These are phyloP conservation scores for Apiospora phragmitis DNA, from an alignment of 2,329 filamentous ascomycete species.

Conservation along the genomic window DNA sequence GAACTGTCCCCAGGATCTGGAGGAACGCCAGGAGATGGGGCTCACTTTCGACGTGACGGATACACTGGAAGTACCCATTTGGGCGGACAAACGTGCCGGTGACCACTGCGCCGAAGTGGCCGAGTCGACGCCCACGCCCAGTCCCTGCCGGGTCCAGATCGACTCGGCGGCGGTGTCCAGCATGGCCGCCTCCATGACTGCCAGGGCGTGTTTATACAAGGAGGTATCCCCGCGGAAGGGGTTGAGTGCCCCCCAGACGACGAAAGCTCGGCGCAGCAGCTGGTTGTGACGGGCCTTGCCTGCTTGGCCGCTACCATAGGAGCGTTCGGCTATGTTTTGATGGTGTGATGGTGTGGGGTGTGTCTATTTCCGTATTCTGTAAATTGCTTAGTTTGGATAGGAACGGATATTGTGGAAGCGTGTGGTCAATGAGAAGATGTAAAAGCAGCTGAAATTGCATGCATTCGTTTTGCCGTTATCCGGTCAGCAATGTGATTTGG, in stretches of 20 bases:
- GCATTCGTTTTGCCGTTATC: not conserved
- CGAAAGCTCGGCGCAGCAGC: not conserved
- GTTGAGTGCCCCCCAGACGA: not conserved
- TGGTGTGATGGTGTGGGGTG: not conserved
- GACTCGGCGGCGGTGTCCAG: constrained; percentile 12
- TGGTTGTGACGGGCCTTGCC: not conserved
- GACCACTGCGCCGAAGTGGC: not conserved
- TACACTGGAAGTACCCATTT: not conserved
- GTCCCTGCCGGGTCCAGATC: constrained; percentile 14
- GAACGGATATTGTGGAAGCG: not conserved
- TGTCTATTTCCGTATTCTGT: not conserved
- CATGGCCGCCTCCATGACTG: constrained; percentile 5
- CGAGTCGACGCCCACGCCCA: not conserved
- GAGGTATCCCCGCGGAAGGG: not conserved
- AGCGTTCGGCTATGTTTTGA: not conserved
- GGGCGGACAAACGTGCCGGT: not conserved
- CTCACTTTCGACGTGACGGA: not conserved
- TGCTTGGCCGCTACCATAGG: not conserved
- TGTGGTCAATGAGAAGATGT: not conserved
- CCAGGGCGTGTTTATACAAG: not conserved
- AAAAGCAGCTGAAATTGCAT: not conserved
- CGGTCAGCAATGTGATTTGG: not conserved
- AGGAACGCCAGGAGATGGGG: not conserved
- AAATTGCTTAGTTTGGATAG: not conserved
- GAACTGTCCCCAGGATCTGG: not conserved